Base-by-base conservation (phyloP, 768 basidiomycete species). In the Pholiota microspora region DNA sequence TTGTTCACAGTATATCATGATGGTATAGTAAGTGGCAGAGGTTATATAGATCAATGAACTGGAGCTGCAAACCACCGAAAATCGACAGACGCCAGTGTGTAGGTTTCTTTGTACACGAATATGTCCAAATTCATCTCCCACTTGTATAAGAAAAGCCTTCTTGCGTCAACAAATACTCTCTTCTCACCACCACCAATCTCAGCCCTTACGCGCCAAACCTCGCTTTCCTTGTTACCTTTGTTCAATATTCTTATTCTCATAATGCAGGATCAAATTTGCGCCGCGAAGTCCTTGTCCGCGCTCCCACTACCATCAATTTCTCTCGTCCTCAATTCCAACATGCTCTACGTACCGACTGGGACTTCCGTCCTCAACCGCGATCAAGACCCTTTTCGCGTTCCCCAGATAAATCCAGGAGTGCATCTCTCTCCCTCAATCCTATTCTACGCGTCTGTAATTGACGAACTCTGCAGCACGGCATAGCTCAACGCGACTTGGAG, bases 261-360 rank as follows among this genome's bases (percentile, higher is more conserved):
- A 15, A 8, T 21, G 10, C 9, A 31, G 7, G 3, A 27, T 28
- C 45, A 13, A n/a, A 15, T 24, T 15, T 18, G 12, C 45, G 25
- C 8, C 29, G 10, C 27, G 40, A 51, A 32, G 51, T 44, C 51
- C 5, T 40, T 51, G 10, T 51, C 51, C 29, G 7, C 9, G 4
- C 40, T 51, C 10, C 28, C 38, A 16, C 28, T 51, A 7, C 51
- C 51, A 8, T 51, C 51, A 3, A 51, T 51, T n/a, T 27, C 38
- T 3, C 51, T 29, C 28, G 40, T 51, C n/a, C 51, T 51, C 18
- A 31, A 21, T 7, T 42, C 38, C 15, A 51, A 51, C 36, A 10
- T 34, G 4, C 15, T 16, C 6, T 36, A 13, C 32, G 23, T 42
- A 9, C 32, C 24, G 9, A 23, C 49, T 3, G 18, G 21, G 5